Conservation (phyloP, 345 rosid species). For the Citrus cavaleriei region DNA sequence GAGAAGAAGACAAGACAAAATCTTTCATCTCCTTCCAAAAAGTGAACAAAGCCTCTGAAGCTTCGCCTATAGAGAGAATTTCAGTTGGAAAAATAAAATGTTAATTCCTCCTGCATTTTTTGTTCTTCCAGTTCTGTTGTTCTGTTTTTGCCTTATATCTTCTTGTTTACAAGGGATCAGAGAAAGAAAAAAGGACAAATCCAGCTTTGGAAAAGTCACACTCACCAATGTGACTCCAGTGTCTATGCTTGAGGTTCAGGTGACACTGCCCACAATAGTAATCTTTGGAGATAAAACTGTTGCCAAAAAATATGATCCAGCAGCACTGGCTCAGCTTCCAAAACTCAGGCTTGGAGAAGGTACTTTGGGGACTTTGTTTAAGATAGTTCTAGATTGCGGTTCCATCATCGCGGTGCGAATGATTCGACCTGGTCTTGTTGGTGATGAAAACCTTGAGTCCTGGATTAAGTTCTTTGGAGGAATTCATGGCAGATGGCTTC, state of each 20-base stretch:
- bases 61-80: background rate
- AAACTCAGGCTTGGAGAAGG: slow-evolving; percentile 37
- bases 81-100: background rate
- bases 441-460: slow-evolving; percentile 8
- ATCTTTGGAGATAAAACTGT: slow-evolving; percentile 20
- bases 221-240: slow-evolving; percentile 24
- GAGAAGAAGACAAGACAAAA: background rate
- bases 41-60: background rate
- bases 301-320: slow-evolving; percentile 15
- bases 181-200: background rate
- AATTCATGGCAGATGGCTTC: slow-evolving; percentile 16
- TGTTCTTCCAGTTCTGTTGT: background rate
- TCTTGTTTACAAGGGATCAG: background rate
- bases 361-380: slow-evolving; percentile 28
- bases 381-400: slow-evolving; percentile 33
- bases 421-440: slow-evolving; percentile 16
- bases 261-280: slow-evolving; percentile 22
- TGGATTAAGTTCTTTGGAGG: slow-evolving; percentile 29
- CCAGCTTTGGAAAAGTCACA: slow-evolving; percentile 28
- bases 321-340: slow-evolving; percentile 23
- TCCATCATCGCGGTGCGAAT: slow-evolving; percentile 21
- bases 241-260: slow-evolving; percentile 31
- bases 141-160: background rate
- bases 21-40: background rate
- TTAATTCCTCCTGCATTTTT: background rate